Percentiles rank a stretch among this genome's conserved stretches.
These are phyloP conservation scores for Tarenaya hassleriana DNA, from an alignment of 345 rosid genomes.

Conservation along the genomic window DNA sequence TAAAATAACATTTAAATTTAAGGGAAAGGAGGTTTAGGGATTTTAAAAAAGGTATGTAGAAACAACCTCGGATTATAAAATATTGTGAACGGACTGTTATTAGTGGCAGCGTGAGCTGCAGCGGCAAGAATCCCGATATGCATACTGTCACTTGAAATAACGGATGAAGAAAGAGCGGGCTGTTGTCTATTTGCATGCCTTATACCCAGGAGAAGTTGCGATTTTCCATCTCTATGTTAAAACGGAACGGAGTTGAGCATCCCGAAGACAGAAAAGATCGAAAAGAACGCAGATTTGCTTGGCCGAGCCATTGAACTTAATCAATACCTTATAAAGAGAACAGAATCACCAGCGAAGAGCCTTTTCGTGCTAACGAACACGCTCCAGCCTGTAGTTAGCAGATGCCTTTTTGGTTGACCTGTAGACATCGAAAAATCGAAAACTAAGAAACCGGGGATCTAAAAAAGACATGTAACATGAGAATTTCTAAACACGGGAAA, in stretches of 20 bases:
- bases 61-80: conserved; percentile 90
- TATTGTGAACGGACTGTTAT: no score
- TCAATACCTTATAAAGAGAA: conserved; percentile 87
- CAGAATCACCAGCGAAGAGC: conserved; percentile 92
- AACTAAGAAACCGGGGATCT: conserved; percentile 16
- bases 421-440: conserved; percentile 20
- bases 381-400: conserved; percentile 94
- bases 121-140: conserved; percentile 99
- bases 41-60: conserved; percentile 7
- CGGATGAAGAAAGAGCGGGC: conserved; percentile 86
- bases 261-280: conserved; percentile 9
- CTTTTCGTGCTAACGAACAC: no score
- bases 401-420: conserved; percentile 92
- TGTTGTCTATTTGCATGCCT: conserved; percentile 87
- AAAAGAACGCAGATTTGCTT: no score
- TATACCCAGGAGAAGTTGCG: conserved; percentile 80
- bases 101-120: no score
- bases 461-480: no score
- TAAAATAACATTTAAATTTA: no score
- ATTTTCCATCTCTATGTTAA: conserved; percentile 78
- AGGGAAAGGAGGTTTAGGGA: no score
- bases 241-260: conserved; percentile 9
- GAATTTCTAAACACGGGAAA: no score
- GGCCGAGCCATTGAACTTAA: conserved; percentile 7
- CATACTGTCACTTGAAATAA: conserved; percentile 97